Conservation (phyloP, 148 eudicot species). For the Chenopodium formosanum region DNA sequence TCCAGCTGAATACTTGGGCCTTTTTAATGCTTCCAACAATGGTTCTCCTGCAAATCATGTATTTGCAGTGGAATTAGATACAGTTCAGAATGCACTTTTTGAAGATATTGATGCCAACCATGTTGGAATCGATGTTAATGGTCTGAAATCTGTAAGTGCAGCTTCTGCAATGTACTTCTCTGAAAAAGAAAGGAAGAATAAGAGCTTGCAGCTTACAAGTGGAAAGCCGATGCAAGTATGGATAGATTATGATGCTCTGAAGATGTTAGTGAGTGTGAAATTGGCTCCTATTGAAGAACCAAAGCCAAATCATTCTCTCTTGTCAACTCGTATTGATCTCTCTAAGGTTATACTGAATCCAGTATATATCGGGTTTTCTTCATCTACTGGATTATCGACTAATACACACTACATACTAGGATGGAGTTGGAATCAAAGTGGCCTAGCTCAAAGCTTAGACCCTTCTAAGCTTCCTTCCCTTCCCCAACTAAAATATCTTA, state of each 20-base stretch:
- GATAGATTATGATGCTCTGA: conserved; percentile 43
- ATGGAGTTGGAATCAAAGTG: conserved; percentile 47
- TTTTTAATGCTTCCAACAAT: conserved; percentile 32
- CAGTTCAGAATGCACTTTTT: conserved; percentile 43
- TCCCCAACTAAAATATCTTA: conserved; percentile 17
- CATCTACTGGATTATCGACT: conserved; percentile 36
- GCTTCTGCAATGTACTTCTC: conserved; percentile 28
- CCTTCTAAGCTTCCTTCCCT: conserved; percentile 27
- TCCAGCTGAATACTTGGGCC: conserved; percentile 54
- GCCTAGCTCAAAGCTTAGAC: conserved; percentile 35
- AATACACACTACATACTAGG: conserved; percentile 37
- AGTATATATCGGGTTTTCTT: conserved; percentile 44
- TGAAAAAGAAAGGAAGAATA: conserved; percentile 12
- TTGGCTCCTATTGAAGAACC: conserved; percentile 31
- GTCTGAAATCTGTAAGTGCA: conserved; percentile 29
- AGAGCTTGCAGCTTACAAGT: conserved; percentile 34
- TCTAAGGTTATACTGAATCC: conserved; percentile 27
- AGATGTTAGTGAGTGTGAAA: conserved; percentile 28
- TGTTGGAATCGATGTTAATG: conserved; percentile 47
- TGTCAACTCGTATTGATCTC: conserved; percentile 30
- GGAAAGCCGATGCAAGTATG: conserved; percentile 36
- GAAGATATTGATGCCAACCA: conserved; percentile 46
- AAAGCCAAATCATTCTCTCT: conserved; percentile 33
- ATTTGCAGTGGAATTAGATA: conserved; percentile 50
- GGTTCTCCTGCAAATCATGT: conserved; percentile 45